Conservation (phyloP, 768 basidiomycete species). For the Boletus sp. region DNA sequence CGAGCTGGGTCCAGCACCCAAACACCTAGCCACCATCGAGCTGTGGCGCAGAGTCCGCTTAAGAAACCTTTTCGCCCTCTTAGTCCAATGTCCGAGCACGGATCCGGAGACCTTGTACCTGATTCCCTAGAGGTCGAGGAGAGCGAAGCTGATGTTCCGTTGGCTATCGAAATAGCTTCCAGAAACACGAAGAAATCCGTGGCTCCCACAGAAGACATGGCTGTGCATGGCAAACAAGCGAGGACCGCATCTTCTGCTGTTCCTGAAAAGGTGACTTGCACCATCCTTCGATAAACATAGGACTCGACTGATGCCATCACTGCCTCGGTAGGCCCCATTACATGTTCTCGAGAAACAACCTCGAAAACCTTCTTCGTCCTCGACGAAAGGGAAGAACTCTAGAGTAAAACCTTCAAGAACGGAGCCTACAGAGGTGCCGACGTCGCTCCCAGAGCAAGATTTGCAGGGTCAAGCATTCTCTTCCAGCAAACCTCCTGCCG, state of each 20-base stretch:
- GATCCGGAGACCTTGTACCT: constrained; percentile 28
- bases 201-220: not conserved
- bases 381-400: constrained; percentile 9
- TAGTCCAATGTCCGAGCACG: constrained; percentile 24
- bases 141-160: constrained; percentile 44
- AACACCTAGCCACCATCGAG: constrained; percentile 5
- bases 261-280: constrained; percentile 18
- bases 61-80: constrained; percentile 18
- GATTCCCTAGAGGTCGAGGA: constrained; percentile 30
- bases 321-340: constrained; percentile 2
- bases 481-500: constrained; percentile 6
- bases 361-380: constrained; percentile 10
- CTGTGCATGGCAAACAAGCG: constrained; percentile 3
- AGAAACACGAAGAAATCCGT: constrained; percentile 16
- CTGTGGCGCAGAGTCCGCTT: constrained; percentile 9
- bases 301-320: not conserved
- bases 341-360: constrained; percentile 2
- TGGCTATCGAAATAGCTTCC: constrained; percentile 32
- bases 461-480: constrained; percentile 14
- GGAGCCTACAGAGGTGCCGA: constrained; percentile 47
- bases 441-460: constrained; percentile 61
- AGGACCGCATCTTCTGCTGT: not conserved
- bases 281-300: not conserved
- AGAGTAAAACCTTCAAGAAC: constrained; percentile 13
- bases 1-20: constrained; percentile 29